Conservation (phyloP, 2,329 filamentous ascomycete species). For the Paecilomyces variotii region DNA sequence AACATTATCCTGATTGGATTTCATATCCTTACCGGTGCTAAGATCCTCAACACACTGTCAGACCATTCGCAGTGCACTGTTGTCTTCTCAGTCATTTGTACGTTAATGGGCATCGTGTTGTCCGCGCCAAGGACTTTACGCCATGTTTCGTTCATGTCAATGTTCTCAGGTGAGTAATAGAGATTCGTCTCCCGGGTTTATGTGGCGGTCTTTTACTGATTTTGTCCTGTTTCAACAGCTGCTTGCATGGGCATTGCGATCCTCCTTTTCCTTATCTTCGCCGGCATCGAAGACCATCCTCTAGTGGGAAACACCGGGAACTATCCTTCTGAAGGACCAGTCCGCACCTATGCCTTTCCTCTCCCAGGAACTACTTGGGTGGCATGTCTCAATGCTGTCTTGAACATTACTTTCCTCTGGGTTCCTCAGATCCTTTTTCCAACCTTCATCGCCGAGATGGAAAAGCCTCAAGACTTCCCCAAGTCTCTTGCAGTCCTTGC, state of each 20-base stretch:
- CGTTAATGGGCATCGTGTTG: constrained; percentile 41
- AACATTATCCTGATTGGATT: constrained; percentile 46
- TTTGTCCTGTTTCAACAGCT: constrained; percentile 15
- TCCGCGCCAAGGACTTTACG: constrained; percentile 38
- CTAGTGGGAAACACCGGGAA: constrained; percentile 39
- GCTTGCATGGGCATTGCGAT: constrained; percentile 43
- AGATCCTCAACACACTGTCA: constrained; percentile 42
- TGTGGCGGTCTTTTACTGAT: not conserved
- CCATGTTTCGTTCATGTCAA: constrained; percentile 45
- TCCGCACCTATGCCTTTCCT: constrained; percentile 43
- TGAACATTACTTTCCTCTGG: constrained; percentile 45
- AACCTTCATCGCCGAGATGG: constrained; percentile 46
- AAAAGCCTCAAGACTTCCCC: constrained; percentile 43
- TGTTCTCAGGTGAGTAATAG: constrained; percentile 31
- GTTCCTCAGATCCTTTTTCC: constrained; percentile 46
- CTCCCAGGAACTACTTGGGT: constrained; percentile 40
- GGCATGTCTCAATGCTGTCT: constrained; percentile 41
- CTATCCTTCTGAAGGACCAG: constrained; percentile 37
- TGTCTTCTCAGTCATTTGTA: constrained; percentile 40
- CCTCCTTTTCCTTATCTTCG: constrained; percentile 43
- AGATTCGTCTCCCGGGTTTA: not conserved
- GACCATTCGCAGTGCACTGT: constrained; percentile 44
- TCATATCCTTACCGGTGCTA: constrained; percentile 43
- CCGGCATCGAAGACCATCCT: constrained; percentile 39
- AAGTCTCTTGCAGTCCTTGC: constrained; percentile 42